A percentile compares a stretch with the other conserved stretches of the same genome.
Conservation (phyloP, 352 stramenopile species). For the Phytopythium sindhum region DNA sequence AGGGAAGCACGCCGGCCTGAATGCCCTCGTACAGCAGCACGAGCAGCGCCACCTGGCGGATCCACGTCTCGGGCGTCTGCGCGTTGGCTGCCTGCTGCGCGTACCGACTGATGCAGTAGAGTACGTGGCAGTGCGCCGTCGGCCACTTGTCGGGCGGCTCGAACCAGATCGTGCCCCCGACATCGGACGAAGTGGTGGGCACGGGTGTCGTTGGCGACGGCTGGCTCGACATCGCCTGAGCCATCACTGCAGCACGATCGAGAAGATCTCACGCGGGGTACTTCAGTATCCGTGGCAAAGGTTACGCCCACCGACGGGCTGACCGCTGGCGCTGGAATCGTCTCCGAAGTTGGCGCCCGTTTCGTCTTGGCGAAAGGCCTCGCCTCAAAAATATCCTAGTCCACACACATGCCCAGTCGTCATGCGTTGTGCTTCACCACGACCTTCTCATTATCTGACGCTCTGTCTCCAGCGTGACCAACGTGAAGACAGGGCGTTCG, state of each 20-base stretch:
- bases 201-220: not conserved
- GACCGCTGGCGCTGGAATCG: too few relatives aligned
- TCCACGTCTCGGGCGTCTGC: constrained; percentile 91
- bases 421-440: too few relatives aligned
- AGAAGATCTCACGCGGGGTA: not conserved
- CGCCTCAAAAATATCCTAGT: too few relatives aligned
- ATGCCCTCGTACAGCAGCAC: constrained; percentile 97
- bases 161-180: constrained; percentile 45
- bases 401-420: too few relatives aligned
- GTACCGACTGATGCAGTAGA: constrained; percentile 95
- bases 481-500: not conserved
- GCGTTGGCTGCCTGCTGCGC: constrained; percentile 81
- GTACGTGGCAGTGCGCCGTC: constrained; percentile 93
- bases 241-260: not conserved
- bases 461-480: not conserved
- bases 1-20: constrained; percentile 90
- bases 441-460: too few relatives aligned
- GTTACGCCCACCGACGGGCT: too few relatives aligned
- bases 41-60: constrained; percentile 93
- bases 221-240: not conserved
- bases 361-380: not conserved
- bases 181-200: not conserved
- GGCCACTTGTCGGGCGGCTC: constrained; percentile 59
- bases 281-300: too few relatives aligned
- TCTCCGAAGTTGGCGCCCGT: too few relatives aligned